Evolutionary conservation across 2,329 filamentous ascomycete species (phyloP).

Genomic region (Penicillium sumatraense): DNA sequence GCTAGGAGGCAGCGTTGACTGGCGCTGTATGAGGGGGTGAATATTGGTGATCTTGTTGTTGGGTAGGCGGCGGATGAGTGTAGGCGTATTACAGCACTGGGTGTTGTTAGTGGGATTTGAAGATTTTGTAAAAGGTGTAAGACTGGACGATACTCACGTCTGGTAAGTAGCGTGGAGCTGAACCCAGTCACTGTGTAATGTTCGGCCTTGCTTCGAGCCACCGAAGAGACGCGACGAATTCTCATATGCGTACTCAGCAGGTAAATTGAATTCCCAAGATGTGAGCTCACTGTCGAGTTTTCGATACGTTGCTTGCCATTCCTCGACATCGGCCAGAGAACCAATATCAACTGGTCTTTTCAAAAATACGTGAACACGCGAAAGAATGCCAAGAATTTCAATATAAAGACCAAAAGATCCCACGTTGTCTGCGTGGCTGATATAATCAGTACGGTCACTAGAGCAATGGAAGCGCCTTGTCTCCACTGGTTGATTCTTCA

Average conservation of each 20-base stretch:
- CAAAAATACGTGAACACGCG: conserved; percentile 84
- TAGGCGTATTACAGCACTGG: conserved; percentile 77
- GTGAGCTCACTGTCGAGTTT: conserved; percentile 80
- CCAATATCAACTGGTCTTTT: conserved; percentile 90
- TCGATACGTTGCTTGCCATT: conserved; percentile 86
- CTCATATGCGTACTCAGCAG: conserved; percentile 72
- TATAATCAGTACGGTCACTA: conserved; percentile 61
- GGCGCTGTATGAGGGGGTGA: conserved; percentile 85
- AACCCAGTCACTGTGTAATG: conserved; percentile 80
- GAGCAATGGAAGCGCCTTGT: conserved; percentile 76
- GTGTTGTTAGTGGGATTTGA: neutral
- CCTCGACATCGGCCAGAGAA: conserved; percentile 79
- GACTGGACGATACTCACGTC: conserved; percentile 58
- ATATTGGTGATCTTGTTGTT: conserved; percentile 84
- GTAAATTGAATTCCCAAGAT: conserved; percentile 82
- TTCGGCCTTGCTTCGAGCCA: conserved; percentile 65
- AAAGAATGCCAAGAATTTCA: conserved; percentile 84
- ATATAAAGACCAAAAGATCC: conserved; percentile 90
- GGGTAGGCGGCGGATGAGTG: conserved; percentile 94
- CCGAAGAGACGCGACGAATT: conserved; percentile 81
- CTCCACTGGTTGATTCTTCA: conserved; percentile 80
- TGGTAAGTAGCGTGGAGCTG: conserved; percentile 92
- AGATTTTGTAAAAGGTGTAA: neutral
- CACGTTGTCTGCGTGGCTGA: conserved; percentile 76
- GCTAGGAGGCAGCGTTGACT: conserved; percentile 81